Conservation (phyloP, 371 early-diverging fungal species). For the Zychaea mexicana region DNA sequence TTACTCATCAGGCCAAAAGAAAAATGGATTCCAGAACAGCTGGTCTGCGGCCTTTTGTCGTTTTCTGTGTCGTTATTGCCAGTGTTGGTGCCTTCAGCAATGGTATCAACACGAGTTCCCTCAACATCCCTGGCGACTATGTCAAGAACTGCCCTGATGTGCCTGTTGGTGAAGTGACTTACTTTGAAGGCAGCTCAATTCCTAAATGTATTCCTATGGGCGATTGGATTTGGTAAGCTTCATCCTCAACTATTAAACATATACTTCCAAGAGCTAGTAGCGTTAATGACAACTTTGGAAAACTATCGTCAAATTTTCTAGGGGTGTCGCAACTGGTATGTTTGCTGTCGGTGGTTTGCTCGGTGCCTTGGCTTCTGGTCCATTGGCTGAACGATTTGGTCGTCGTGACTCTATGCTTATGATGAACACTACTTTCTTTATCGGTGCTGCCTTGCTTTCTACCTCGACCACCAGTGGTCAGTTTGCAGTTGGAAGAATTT, state of each 20-base stretch:
- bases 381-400: conserved; percentile 61
- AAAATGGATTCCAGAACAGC: conserved; percentile 32
- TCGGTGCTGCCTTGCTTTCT: conserved; percentile 68
- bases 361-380: conserved; percentile 69
- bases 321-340: conserved; percentile 68
- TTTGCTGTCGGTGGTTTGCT: conserved; percentile 76
- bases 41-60: conserved; percentile 30
- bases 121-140: conserved; percentile 45
- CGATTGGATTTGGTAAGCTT: conserved; percentile 49
- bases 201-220: conserved; percentile 51
- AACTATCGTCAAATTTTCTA: conserved; percentile 1
- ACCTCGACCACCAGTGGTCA: conserved; percentile 59
- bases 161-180: conserved; percentile 35
- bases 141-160: conserved; percentile 41
- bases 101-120: conserved; percentile 48
- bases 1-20: background rate
- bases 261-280: background rate
- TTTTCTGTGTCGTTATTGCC: conserved; percentile 45
- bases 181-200: conserved; percentile 36
- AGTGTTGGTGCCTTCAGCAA: conserved; percentile 44
- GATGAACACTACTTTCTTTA: conserved; percentile 65
- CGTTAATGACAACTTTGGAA: too few relatives aligned
- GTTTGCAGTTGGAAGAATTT: conserved; percentile 79
- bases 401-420: conserved; percentile 69
- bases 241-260: background rate